phyloP scores from a whole-genome alignment of 805 yeast species.

The Lipomyces kockii region DNA sequence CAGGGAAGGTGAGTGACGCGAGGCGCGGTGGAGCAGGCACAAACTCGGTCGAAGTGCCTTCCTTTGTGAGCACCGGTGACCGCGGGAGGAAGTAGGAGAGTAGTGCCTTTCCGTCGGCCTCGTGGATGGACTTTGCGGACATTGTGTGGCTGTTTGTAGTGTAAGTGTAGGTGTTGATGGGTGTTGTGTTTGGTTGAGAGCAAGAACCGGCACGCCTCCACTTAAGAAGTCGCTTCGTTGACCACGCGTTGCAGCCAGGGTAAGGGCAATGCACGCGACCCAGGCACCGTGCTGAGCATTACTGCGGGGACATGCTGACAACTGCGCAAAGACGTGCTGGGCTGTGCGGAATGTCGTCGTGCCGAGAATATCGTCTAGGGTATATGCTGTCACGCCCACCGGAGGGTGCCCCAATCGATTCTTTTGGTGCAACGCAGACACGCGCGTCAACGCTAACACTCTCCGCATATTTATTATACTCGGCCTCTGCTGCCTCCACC shows the following conservation, averaged over 20 bases:
- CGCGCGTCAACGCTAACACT: background rate
- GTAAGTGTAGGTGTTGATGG: background rate
- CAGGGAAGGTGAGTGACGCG: constrained; percentile 45
- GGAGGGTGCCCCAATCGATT: constrained; percentile 8
- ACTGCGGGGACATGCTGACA: constrained; percentile 9
- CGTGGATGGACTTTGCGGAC: constrained; percentile 54
- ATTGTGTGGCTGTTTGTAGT: constrained; percentile 35
- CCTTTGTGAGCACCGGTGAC: constrained; percentile 47
- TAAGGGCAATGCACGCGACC: background rate
- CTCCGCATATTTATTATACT: background rate
- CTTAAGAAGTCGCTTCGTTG: background rate
- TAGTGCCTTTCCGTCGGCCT: constrained; percentile 54
- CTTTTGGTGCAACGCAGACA: background rate
- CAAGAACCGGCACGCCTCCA: background rate
- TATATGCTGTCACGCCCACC: background rate
- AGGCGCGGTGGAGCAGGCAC: constrained; percentile 36
- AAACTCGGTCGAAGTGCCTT: constrained; percentile 37
- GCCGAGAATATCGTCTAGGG: constrained; percentile 1
- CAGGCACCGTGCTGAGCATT: constrained; percentile 17
- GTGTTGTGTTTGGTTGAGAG: background rate
- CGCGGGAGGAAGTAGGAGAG: constrained; percentile 50
- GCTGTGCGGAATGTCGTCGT: background rate
- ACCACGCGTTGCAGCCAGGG: constrained; percentile 4
- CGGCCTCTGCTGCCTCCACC: constrained; percentile 9
- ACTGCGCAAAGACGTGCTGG: constrained; percentile 10